phyloP scores from a whole-genome alignment of 495 filamentous ascomycete genomes.

The Pseudoneurospora amorphoporcata region DNA sequence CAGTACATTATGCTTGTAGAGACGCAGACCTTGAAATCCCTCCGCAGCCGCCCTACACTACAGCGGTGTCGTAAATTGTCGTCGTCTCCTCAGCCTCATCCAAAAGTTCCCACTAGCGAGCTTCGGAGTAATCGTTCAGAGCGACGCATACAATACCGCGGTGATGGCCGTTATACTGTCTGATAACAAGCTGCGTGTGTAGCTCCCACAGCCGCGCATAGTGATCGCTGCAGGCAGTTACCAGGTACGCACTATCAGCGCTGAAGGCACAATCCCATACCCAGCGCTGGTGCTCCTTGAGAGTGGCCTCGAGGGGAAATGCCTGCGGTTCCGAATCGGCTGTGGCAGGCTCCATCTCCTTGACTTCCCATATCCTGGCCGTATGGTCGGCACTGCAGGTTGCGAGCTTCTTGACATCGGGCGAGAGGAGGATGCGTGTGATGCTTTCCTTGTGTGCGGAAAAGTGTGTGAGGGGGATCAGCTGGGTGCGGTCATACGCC shows the following conservation, averaged over 20 bases:
- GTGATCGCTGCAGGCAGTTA: conserved; percentile 96
- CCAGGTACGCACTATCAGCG: conserved; percentile 89
- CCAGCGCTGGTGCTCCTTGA: conserved; percentile 94
- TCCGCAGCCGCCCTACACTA: not conserved
- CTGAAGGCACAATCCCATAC: conserved; percentile 99
- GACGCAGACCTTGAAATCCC: not conserved
- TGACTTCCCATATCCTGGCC: conserved; percentile 92
- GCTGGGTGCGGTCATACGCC: conserved; percentile 70
- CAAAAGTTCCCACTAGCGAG: conserved; percentile 28
- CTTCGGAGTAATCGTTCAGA: conserved; percentile 91
- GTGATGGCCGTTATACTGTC: conserved; percentile 97
- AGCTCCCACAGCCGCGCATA: conserved; percentile 97
- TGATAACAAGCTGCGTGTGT: conserved; percentile 71
- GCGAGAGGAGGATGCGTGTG: conserved; percentile 88
- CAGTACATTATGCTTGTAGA: not conserved
- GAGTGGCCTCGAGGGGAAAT: conserved; percentile 76
- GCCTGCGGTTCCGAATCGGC: conserved; percentile 30
- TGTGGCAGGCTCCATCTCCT: conserved; percentile 43
- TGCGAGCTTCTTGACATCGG: conserved; percentile 92
- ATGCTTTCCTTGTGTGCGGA: conserved; percentile 88
- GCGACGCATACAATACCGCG: conserved; percentile 92
- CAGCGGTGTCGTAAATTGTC: not conserved
- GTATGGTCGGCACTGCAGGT: conserved; percentile 98
- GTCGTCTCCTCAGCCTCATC: not conserved
- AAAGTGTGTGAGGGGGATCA: conserved; percentile 87